Evolutionary conservation across 164 flowering plant genomes (phyloP).

Genomic region (Magnolia changhungtana): DNA sequence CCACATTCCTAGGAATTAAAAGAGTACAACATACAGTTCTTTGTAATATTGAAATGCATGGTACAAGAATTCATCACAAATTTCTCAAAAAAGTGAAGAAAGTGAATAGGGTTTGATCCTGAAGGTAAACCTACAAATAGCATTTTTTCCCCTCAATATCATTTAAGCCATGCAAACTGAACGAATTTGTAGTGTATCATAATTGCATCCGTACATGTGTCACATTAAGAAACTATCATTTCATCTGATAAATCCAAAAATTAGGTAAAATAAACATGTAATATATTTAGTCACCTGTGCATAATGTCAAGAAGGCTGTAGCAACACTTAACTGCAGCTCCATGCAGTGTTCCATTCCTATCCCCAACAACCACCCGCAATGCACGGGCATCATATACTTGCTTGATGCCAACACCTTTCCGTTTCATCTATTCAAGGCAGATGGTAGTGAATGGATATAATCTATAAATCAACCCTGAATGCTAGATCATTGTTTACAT

Average conservation of each 20-base stretch:
- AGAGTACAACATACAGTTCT: neutral
- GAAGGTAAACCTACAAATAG: neutral
- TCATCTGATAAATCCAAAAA: neutral
- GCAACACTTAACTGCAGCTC: constrained; percentile 85
- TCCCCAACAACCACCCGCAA: constrained; percentile 92
- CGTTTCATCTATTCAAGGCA: constrained; percentile 66
- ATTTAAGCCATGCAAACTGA: neutral
- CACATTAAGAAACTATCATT: neutral
- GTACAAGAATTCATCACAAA: neutral
- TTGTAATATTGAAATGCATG: neutral
- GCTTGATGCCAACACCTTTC: constrained; percentile 62
- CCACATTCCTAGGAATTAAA: neutral
- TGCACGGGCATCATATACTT: constrained; percentile 94
- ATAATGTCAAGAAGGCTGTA: constrained; percentile 80
- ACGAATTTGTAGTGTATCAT: neutral
- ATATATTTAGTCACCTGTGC: constrained; percentile 50
- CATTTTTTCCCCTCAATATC: neutral
- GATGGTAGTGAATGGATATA: neutral
- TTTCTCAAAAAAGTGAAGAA: neutral
- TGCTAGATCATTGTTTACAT: neutral
- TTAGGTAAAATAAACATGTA: neutral
- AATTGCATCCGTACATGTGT: neutral
- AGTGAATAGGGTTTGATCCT: neutral
- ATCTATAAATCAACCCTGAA: neutral
- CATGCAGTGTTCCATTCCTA: constrained; percentile 84